Conservation (phyloP, 306 rosid species). For the Vigna nakashimae region DNA sequence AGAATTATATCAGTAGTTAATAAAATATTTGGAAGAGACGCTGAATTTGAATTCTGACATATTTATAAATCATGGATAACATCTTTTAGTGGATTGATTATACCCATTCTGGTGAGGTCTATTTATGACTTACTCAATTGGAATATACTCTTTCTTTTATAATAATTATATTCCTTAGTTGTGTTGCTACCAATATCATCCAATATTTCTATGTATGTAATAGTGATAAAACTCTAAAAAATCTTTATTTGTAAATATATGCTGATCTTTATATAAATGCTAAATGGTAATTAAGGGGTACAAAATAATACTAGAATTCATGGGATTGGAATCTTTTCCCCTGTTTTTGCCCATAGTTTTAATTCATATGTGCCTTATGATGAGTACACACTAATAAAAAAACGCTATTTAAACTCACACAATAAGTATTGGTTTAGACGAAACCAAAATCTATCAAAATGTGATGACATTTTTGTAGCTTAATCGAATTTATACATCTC, state of each 20-base stretch:
- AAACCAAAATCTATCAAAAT: no score
- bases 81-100: conserved; percentile 32
- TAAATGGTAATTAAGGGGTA: not conserved
- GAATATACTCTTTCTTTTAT: conserved; percentile 40
- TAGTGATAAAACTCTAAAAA: conserved; percentile 15
- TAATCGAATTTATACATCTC: no score
- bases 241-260: conserved; percentile 25
- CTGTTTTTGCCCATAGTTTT: conserved; percentile 38
- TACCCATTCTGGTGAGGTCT: conserved; percentile 27
- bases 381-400: no score
- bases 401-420: no score
- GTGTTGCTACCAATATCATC: conserved; percentile 37
- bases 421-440: no score
- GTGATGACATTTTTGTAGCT: no score
- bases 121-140: conserved; percentile 41
- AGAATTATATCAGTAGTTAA: conserved; percentile 20
- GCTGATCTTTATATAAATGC: conserved; percentile 34
- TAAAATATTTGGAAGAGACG: conserved; percentile 45
- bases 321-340: conserved; percentile 11
- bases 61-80: not conserved
- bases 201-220: conserved; percentile 23
- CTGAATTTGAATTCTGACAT: not conserved
- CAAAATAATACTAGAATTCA: not conserved
- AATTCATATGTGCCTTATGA: not conserved
- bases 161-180: conserved; percentile 35